Evolutionary conservation across 192 early-diverging fungal species (phyloP).

Genomic region (Entomortierella lignicola): DNA sequence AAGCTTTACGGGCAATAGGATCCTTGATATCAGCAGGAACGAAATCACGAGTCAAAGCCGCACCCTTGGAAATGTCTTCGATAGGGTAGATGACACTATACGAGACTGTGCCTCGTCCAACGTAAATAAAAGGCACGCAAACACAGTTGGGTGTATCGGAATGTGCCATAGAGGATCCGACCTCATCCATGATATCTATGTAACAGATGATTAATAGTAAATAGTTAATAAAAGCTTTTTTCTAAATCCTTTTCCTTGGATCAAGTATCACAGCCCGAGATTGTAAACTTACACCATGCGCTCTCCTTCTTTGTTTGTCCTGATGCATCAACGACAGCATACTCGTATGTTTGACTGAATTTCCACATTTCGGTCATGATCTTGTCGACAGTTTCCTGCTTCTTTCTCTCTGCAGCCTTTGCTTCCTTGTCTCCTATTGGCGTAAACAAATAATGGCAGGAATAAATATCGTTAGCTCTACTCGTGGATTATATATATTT

Average conservation of each 20-base stretch:
- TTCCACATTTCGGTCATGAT: conserved; percentile 60
- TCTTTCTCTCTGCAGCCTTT: conserved; percentile 49
- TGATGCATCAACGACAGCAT: conserved; percentile 56
- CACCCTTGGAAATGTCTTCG: conserved; percentile 61
- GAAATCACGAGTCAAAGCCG: conserved; percentile 66
- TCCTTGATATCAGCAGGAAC: conserved; percentile 68
- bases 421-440: conserved; percentile 43
- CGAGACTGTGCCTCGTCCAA: conserved; percentile 62
- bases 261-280: too few species aligned
- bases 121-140: conserved; percentile 74
- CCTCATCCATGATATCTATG: conserved; percentile 64
- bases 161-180: conserved; percentile 73
- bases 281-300: conserved; percentile 59
- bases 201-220: not conserved
- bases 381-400: conserved; percentile 32
- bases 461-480: not conserved
- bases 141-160: conserved; percentile 68
- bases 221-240: too few species aligned
- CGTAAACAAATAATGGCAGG: not conserved
- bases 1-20: conserved; percentile 59
- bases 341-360: conserved; percentile 65
- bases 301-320: conserved; percentile 60
- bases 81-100: conserved; percentile 76
- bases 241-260: too few species aligned
- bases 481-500: too few species aligned